These are phyloP conservation scores for Mycena vulgaris DNA, from an alignment of 768 basidiomycete species.

Conservation along the genomic window DNA sequence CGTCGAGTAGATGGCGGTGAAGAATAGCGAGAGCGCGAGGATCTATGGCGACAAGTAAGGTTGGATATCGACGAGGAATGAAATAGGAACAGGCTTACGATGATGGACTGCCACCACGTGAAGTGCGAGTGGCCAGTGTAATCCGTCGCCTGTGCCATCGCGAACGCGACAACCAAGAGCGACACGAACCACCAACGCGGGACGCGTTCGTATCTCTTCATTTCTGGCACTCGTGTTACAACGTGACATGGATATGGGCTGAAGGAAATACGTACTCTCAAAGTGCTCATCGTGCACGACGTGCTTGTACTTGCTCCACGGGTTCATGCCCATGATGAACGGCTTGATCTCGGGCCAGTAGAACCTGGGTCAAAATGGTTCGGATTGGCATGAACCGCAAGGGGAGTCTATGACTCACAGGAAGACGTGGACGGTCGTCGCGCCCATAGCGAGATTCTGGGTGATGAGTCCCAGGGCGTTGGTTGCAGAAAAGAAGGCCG, in stretches of 20 bases:
- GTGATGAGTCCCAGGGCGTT: constrained; percentile 43
- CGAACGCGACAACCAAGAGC: constrained; percentile 38
- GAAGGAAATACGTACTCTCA: constrained; percentile 29
- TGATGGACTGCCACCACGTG: constrained; percentile 46
- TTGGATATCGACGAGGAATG: constrained; percentile 25
- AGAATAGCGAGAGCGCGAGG: constrained; percentile 43
- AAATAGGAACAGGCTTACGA: constrained; percentile 34
- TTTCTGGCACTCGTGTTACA: constrained; percentile 28
- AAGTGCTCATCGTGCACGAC: constrained; percentile 50
- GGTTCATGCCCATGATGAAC: constrained; percentile 51
- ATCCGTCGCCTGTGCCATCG: constrained; percentile 45
- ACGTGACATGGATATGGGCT: constrained; percentile 17
- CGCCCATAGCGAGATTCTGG: constrained; percentile 40
- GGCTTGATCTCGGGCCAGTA: constrained; percentile 54
- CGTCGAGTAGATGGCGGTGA: constrained; percentile 32
- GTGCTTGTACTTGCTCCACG: constrained; percentile 48
- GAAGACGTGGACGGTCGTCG: constrained; percentile 43
- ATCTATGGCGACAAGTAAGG: constrained; percentile 42
- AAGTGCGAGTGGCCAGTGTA: constrained; percentile 45
- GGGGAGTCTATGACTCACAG: constrained; percentile 43
- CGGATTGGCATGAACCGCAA: constrained; percentile 23
- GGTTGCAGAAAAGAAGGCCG: constrained; percentile 54
- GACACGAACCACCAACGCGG: constrained; percentile 43
- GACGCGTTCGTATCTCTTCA: constrained; percentile 40
- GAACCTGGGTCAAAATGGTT: constrained; percentile 35